Percentiles rank a stretch among this genome's conserved stretches.
These are phyloP conservation scores for Saxophila tyrrhenica DNA, from an alignment of 495 filamentous ascomycete species.

Conservation along the genomic window DNA sequence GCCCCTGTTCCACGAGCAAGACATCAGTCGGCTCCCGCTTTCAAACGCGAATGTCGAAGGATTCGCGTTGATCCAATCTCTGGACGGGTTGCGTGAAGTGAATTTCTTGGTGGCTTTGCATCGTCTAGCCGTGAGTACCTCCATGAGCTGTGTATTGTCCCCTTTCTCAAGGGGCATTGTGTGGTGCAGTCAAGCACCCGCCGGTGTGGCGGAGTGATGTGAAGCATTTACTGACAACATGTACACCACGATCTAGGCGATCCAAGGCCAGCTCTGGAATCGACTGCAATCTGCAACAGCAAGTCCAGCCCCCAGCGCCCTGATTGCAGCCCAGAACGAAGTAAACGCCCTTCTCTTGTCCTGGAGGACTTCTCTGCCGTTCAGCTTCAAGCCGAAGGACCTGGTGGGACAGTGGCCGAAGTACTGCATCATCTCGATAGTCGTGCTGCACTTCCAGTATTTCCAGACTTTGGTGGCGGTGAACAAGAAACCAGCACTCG, in stretches of 20 bases:
- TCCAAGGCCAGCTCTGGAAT: not conserved
- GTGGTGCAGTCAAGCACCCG: no score
- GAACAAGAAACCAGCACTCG: not conserved
- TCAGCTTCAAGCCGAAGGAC: not conserved
- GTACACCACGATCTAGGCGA: no score
- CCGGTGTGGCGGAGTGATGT: no score
- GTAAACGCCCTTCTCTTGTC: not conserved
- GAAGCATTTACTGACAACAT: no score
- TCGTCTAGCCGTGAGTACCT: not conserved
- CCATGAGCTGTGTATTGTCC: no score
- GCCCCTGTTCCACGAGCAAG: not conserved
- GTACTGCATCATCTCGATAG: not conserved
- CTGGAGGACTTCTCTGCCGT: not conserved
- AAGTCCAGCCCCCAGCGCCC: not conserved
- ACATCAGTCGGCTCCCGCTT: not conserved
- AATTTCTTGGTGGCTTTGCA: not conserved
- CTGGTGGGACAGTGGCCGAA: not conserved
- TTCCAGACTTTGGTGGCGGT: not conserved
- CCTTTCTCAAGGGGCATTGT: no score
- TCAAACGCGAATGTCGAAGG: not conserved
- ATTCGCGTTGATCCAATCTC: not conserved
- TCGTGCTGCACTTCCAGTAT: not conserved
- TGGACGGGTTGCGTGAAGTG: not conserved
- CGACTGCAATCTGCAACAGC: not conserved
- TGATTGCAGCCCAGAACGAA: not conserved